These are phyloP conservation scores for Microsporum ferrugineum DNA, from an alignment of 2,329 filamentous ascomycete genomes.

Conservation along the genomic window DNA sequence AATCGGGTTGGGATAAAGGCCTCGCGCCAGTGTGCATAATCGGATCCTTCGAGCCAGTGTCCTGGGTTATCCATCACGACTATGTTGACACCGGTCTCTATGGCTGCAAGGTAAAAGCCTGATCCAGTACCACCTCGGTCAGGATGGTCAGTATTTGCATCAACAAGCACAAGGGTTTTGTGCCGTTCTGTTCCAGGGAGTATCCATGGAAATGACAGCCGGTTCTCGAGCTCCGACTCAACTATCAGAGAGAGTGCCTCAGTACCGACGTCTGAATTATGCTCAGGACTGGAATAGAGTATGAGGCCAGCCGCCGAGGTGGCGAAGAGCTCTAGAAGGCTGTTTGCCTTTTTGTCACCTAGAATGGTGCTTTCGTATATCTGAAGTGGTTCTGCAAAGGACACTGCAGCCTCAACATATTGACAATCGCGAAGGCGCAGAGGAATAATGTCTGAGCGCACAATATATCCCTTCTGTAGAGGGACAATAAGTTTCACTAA, in stretches of 20 bases:
- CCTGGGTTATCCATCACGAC: conserved; percentile 29
- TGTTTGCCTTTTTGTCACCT: neutral
- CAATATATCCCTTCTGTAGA: conserved; percentile 6
- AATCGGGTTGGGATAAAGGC: conserved; percentile 17
- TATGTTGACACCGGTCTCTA: conserved; percentile 27
- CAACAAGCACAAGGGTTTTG: conserved; percentile 4
- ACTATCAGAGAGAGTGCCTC: neutral
- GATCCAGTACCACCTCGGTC: neutral
- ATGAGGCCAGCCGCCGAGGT: neutral
- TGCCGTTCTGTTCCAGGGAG: neutral
- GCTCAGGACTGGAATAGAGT: neutral
- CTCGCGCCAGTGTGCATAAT: conserved; percentile 22
- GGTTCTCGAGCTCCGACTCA: conserved; percentile 2
- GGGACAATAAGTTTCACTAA: conserved; percentile 6
- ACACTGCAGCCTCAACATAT: conserved; percentile 5
- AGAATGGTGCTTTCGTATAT: neutral
- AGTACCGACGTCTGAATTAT: neutral
- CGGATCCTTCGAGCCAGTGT: conserved; percentile 30
- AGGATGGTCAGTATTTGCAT: conserved; percentile 2
- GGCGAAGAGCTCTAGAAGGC: neutral
- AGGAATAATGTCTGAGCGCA: conserved; percentile 9
- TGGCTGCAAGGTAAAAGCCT: conserved; percentile 16
- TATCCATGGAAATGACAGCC: conserved; percentile 6
- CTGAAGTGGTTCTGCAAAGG: conserved; percentile 6
- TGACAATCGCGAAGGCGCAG: conserved; percentile 7